Conservation (phyloP, 2,329 filamentous ascomycete genomes). For the Sporothrix brasiliensis region DNA sequence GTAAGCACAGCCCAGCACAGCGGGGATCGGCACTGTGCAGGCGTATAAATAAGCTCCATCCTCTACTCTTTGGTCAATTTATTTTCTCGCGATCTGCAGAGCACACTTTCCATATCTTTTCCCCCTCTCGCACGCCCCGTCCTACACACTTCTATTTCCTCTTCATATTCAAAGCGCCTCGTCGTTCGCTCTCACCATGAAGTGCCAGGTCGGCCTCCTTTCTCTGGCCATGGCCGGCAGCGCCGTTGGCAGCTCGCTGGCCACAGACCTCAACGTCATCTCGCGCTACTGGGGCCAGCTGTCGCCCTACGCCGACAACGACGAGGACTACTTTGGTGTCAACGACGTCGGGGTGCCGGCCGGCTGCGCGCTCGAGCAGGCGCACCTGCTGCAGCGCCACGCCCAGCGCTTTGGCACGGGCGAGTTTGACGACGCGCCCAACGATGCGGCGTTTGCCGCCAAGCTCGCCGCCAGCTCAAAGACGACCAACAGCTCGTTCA, state of each 20-base stretch:
- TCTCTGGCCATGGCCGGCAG: slow-evolving; percentile 28
- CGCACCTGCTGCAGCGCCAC: slow-evolving; percentile 58
- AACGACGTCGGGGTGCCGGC: slow-evolving; percentile 51
- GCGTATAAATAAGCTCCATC: slow-evolving; percentile 24
- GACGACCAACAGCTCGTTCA: slow-evolving; percentile 37
- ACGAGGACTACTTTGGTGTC: slow-evolving; percentile 52
- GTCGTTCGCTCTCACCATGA: slow-evolving; percentile 19
- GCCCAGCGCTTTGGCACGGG: slow-evolving; percentile 54
- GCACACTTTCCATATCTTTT: not conserved
- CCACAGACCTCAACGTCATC: slow-evolving; percentile 42
- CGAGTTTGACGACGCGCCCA: slow-evolving; percentile 52
- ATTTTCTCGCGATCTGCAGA: not conserved
- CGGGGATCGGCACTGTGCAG: not conserved
- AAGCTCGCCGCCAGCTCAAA: slow-evolving; percentile 51
- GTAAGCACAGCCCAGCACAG: not conserved
- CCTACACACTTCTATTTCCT: not conserved
- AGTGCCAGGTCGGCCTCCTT: slow-evolving; percentile 25
- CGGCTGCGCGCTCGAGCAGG: slow-evolving; percentile 60
- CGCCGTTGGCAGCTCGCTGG: slow-evolving; percentile 30
- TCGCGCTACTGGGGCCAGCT: slow-evolving; percentile 51
- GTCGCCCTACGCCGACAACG: slow-evolving; percentile 52
- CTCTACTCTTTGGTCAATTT: not conserved
- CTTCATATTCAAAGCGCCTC: not conserved
- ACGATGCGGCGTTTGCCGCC: slow-evolving; percentile 52
- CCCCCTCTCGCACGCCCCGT: not conserved